Evolutionary conservation across 768 basidiomycete genomes (phyloP).

Genomic region (Sarcodon aspratus): DNA sequence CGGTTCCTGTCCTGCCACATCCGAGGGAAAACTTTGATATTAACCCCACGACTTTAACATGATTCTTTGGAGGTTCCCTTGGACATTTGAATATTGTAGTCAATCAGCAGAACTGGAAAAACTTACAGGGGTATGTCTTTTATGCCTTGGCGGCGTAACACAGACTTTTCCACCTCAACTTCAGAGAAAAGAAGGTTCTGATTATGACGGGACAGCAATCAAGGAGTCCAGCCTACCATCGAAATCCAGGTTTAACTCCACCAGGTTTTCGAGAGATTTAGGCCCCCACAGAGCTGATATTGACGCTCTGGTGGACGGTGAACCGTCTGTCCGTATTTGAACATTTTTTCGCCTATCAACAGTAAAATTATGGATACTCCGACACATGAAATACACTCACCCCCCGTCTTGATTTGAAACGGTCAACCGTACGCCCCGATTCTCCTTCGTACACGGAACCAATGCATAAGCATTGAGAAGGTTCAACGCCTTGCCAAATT

Average conservation of each 20-base stretch:
- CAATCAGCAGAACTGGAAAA: background rate
- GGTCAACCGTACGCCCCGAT: conserved; percentile 56
- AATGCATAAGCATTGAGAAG: conserved; percentile 85
- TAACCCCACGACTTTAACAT: conserved; percentile 60
- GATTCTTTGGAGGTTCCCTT: conserved; percentile 7
- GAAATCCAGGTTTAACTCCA: conserved; percentile 60
- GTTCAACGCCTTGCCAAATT: conserved; percentile 76
- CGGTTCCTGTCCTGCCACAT: conserved; percentile 65
- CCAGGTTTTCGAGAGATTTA: conserved; percentile 63
- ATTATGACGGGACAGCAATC: too few species aligned
- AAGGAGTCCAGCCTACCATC: too few species aligned
- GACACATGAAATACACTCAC: too few species aligned
- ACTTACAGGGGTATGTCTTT: conserved; percentile 3
- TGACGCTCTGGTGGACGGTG: conserved; percentile 46
- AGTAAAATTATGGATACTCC: too few species aligned
- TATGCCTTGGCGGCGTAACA: conserved; percentile 31
- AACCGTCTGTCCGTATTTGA: conserved; percentile 66
- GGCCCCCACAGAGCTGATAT: conserved; percentile 78
- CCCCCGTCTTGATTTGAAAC: conserved; percentile 69
- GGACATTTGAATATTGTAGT: background rate
- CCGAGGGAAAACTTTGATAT: conserved; percentile 75
- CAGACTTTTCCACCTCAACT: conserved; percentile 52
- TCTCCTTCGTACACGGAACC: conserved; percentile 53
- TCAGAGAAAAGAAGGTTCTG: too few species aligned
- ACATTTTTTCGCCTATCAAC: conserved; percentile 42